Percentiles rank a stretch among this genome's conserved stretches.
These are phyloP conservation scores for Gypsophila paniculata DNA, from an alignment of 179 eudicot genomes.

Conservation along the genomic window DNA sequence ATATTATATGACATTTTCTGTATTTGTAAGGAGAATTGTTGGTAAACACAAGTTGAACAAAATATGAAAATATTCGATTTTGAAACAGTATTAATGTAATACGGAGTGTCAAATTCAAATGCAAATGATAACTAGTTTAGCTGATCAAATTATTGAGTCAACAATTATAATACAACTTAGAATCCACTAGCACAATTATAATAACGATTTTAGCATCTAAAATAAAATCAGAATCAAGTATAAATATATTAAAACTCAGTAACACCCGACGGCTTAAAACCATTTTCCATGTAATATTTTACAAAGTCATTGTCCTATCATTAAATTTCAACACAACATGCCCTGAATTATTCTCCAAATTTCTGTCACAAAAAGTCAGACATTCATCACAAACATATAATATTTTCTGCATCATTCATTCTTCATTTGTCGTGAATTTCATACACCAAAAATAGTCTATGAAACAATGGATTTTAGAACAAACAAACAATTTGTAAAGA, in stretches of 20 bases:
- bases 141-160: not conserved
- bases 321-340: not conserved
- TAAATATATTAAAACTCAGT: no score
- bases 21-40: no score
- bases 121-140: not conserved
- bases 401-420: not conserved
- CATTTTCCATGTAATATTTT: not conserved
- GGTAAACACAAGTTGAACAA: no score
- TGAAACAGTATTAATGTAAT: no score
- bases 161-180: no score
- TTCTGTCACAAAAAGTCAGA: constrained; percentile 5
- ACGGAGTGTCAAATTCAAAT: not conserved
- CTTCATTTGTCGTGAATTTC: not conserved
- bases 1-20: no score
- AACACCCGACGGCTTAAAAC: not conserved
- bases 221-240: no score
- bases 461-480: constrained; percentile 10
- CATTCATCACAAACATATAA: not conserved
- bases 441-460: not conserved
- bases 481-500: not conserved
- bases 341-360: constrained; percentile 12
- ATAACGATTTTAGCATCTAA: no score
- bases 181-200: no score
- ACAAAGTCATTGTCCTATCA: not conserved
- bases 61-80: no score